Percentiles rank a stretch among this genome's conserved stretches.
phyloP scores from a whole-genome alignment of 352 stramenopile species.

The Aphanomyces invadans region DNA sequence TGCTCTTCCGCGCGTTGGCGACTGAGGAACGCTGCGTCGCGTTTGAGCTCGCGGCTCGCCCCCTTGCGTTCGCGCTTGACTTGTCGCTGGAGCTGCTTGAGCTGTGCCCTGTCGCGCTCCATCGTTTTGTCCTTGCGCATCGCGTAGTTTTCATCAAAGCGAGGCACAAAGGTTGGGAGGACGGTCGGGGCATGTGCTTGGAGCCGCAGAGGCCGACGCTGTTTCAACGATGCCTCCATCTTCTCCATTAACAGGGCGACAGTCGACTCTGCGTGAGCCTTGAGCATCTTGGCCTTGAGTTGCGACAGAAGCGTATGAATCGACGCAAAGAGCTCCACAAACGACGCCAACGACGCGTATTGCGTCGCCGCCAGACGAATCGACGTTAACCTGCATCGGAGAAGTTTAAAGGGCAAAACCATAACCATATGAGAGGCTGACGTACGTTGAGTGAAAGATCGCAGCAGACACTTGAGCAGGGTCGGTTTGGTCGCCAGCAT shows the following conservation, averaged over 20 bases:
- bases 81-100: slow-evolving; percentile 90
- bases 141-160: slow-evolving; percentile 89
- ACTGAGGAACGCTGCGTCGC: slow-evolving; percentile 92
- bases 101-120: slow-evolving; percentile 71
- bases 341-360: slow-evolving; percentile 56
- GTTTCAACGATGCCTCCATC: slow-evolving; percentile 4
- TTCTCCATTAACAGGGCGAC: slow-evolving; percentile 43
- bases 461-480: slow-evolving; percentile 30
- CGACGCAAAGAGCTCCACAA: slow-evolving; percentile 70
- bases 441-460: slow-evolving; percentile 26
- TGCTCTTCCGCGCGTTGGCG: slow-evolving; percentile 89
- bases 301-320: slow-evolving; percentile 60
- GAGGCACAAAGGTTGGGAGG: slow-evolving; percentile 78
- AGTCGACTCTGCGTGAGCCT: slow-evolving; percentile 30
- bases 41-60: slow-evolving; percentile 89
- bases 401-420: not conserved
- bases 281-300: slow-evolving; percentile 38
- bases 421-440: not conserved
- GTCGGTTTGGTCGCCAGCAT: not conserved
- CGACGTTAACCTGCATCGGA: slow-evolving; percentile 27
- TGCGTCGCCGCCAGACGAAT: slow-evolving; percentile 17
- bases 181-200: slow-evolving; percentile 62
- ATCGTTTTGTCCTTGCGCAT: slow-evolving; percentile 86
- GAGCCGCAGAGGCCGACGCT: slow-evolving; percentile 48
- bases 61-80: slow-evolving; percentile 96